These are phyloP conservation scores for Leccinum angustisporum DNA, from an alignment of 1,284 basidiomycete species.

Conservation along the genomic window DNA sequence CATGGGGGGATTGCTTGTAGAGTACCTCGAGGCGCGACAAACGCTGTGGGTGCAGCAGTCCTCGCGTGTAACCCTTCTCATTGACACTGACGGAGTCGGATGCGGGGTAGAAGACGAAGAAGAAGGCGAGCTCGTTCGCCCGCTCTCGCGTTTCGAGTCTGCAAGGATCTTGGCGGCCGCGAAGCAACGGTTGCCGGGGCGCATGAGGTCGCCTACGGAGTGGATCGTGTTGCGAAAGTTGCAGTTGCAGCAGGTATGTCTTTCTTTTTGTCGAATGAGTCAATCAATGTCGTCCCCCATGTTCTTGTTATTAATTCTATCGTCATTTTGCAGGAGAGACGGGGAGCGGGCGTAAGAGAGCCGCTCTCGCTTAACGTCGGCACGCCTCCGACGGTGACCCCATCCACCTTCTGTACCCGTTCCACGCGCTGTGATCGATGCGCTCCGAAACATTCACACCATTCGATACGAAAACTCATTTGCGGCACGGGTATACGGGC, in stretches of 20 bases:
- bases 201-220: conserved; percentile 30
- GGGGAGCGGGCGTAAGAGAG: conserved; percentile 26
- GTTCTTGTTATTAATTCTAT: not conserved
- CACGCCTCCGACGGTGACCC: conserved; percentile 10
- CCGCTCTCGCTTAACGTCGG: not conserved
- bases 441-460: conserved; percentile 52
- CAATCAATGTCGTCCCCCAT: not conserved
- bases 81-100: conserved; percentile 6
- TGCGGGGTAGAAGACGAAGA: not conserved
- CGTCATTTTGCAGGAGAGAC: conserved; percentile 37
- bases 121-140: conserved; percentile 24
- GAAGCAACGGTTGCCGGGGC: conserved; percentile 7
- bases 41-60: conserved; percentile 7
- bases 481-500: conserved; percentile 55
- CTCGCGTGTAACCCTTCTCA: conserved; percentile 8
- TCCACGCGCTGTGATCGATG: conserved; percentile 50
- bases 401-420: conserved; percentile 24
- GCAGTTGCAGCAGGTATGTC: conserved; percentile 43
- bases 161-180: conserved; percentile 19
- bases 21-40: conserved; percentile 25
- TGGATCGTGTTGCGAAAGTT: conserved; percentile 48
- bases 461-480: conserved; percentile 67
- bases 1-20: conserved; percentile 27
- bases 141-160: conserved; percentile 30
- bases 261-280: not conserved